Evolutionary conservation across 1,284 basidiomycete species (phyloP), one percentile per base, ranked within the genome.

Genomic region (Tilletiopsis washingtonensis): DNA sequence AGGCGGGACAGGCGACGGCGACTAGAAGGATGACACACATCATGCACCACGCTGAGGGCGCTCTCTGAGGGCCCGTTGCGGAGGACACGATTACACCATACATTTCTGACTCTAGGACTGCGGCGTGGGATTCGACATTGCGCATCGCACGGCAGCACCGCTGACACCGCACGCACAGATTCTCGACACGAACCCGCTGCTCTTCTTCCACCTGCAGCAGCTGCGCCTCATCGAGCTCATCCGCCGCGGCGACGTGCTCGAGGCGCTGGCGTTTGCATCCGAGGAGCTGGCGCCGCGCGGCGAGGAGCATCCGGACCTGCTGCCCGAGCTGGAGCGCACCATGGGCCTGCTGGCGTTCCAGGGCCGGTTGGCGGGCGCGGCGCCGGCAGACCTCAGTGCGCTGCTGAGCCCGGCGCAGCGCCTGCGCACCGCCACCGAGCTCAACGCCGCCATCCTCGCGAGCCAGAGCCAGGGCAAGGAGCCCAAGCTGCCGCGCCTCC

Each of bases 1-100:
- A 50, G 34, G 15, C 14, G 20, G 17, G 4, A 39, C 40, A 21
- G 24, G 29, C 24, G 40, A 27, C 17, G 4, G 26, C 34, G 14
- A 40, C 17, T 29, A 17, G 26, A 37, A 52, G 46, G 49, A 59
- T 53, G 64, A 67, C 52, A 80, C 68, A 67, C 75, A 85, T 88
- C 90, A 94, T 96, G 91, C 91, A 97, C 91, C 91, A 96, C 91
- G 86, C 91, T 83, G 80, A 96, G 84, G 57, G 54, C 55, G 59
- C 21, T 17, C 29, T 50, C n/a, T n/a, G n/a, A n/a, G n/a, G n/a
- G n/a, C n/a, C n/a, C n/a, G n/a, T n/a, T n/a, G n/a, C n/a, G n/a
- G n/a, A n/a, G n/a, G n/a, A n/a, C n/a, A n/a, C n/a, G n/a, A n/a
- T n/a, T n/a, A n/a, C n/a, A n/a, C n/a, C n/a, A n/a, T n/a, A n/a